Evolutionary conservation across 1,284 basidiomycete species (phyloP).

Genomic region (Apiotrichum veenhuisii): DNA sequence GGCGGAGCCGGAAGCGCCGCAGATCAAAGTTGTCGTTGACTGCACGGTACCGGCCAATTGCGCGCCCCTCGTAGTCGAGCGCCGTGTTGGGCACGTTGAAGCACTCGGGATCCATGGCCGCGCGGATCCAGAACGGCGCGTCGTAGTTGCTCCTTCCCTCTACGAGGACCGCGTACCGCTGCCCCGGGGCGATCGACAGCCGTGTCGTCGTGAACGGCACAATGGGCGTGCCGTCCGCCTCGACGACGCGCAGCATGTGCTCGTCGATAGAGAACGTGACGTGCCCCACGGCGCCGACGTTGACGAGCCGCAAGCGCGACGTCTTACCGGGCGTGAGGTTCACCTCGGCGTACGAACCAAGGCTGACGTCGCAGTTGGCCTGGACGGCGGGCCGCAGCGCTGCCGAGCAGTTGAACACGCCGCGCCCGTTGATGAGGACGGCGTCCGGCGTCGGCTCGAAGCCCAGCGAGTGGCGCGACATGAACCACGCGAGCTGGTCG

Average conservation of each 20-base stretch:
- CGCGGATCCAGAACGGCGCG: slow-evolving; percentile 39
- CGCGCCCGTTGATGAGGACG: neutral
- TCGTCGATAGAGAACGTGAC: slow-evolving; percentile 26
- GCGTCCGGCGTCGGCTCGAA: neutral
- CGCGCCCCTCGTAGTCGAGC: neutral
- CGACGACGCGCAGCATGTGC: slow-evolving; percentile 28
- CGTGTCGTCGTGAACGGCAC: slow-evolving; percentile 24
- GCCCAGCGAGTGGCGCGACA: neutral
- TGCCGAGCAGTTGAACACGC: neutral
- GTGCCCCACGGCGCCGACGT: slow-evolving; percentile 10
- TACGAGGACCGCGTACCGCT: slow-evolving; percentile 40
- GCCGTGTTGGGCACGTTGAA: slow-evolving; percentile 8
- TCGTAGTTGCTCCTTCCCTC: neutral
- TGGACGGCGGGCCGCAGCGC: neutral
- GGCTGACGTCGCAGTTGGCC: neutral
- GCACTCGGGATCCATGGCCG: slow-evolving; percentile 7
- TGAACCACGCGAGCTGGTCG: neutral
- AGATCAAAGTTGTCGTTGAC: neutral
- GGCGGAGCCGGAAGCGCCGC: neutral
- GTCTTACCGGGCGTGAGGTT: slow-evolving; percentile 2
- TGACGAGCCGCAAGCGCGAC: slow-evolving; percentile 23
- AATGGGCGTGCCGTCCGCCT: slow-evolving; percentile 26
- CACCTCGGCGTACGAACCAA: neutral
- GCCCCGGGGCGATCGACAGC: slow-evolving; percentile 23
- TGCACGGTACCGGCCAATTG: neutral